Conservation (phyloP, 345 rosid species). For the Populus davidiana region DNA sequence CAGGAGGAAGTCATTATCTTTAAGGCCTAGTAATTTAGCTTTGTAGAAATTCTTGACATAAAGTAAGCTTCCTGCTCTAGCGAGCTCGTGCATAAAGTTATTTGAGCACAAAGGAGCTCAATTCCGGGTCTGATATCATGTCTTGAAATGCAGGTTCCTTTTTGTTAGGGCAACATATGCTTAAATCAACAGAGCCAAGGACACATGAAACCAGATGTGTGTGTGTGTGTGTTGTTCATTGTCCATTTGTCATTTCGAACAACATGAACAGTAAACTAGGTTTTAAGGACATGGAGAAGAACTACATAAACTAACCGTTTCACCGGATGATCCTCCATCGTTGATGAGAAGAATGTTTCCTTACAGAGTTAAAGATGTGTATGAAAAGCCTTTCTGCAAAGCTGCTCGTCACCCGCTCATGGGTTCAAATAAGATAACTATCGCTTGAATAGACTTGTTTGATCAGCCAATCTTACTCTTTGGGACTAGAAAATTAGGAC, state of each 20-base stretch:
- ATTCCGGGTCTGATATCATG: background rate
- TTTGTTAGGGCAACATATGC: background rate
- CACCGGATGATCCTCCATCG: constrained; percentile 78
- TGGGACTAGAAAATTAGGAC: background rate
- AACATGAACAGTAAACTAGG: constrained; percentile 1
- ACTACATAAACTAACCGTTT: constrained; percentile 43
- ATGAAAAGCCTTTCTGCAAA: too few relatives aligned
- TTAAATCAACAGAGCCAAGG: background rate
- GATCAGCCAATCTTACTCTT: background rate
- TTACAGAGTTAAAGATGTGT: constrained; percentile 79
- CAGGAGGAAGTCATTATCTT: background rate
- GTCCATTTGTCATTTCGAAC: constrained; percentile 15
- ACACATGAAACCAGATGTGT: background rate
- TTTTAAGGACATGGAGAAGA: constrained; percentile 1
- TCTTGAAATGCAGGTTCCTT: background rate
- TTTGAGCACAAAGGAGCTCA: too few relatives aligned
- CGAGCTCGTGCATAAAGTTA: background rate
- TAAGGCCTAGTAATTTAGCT: background rate
- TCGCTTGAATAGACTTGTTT: background rate
- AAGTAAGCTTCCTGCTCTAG: background rate
- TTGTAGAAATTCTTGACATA: background rate
- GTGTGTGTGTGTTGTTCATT: background rate
- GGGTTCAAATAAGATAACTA: too few relatives aligned
- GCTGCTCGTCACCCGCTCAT: too few relatives aligned
- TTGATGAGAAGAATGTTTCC: constrained; percentile 74